Conservation (phyloP, 2,329 filamentous ascomycete species). For the Stachybotrys elegans region DNA sequence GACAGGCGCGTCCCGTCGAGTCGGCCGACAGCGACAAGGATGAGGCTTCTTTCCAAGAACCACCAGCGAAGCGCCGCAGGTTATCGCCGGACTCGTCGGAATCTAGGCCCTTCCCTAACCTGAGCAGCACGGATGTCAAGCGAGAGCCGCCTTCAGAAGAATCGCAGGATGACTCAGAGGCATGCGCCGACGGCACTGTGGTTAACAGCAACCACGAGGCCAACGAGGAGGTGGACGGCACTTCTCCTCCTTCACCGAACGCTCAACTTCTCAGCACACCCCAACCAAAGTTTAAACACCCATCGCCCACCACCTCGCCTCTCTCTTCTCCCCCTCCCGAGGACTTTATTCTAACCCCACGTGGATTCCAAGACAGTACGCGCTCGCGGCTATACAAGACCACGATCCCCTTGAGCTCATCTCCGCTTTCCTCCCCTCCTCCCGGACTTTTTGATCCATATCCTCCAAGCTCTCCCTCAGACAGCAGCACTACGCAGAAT, state of each 20-base stretch:
- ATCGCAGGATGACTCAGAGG: no score
- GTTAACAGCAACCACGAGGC: no score
- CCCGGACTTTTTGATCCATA: slow-evolving; percentile 48
- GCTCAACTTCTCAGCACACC: slow-evolving; percentile 10
- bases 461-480: slow-evolving; percentile 30
- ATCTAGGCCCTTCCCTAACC: no score
- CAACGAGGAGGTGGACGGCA: no score
- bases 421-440: slow-evolving; percentile 54
- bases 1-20: slow-evolving; percentile 23
- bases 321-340: slow-evolving; percentile 32
- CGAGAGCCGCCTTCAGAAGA: no score
- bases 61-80: slow-evolving; percentile 27
- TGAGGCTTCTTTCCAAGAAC: slow-evolving; percentile 11
- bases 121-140: no score
- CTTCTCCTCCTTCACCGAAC: no score
- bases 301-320: slow-evolving; percentile 25
- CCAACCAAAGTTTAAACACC: slow-evolving; percentile 13
- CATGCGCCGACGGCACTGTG: no score
- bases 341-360: slow-evolving; percentile 14
- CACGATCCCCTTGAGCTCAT: slow-evolving; percentile 39
- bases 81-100: slow-evolving; percentile 15
- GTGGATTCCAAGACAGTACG: slow-evolving; percentile 12
- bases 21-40: slow-evolving; percentile 17
- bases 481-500: slow-evolving; percentile 30
- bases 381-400: no score